phyloP scores from a whole-genome alignment of 2,329 filamentous ascomycete genomes.

The Aspergillus luchuensis region DNA sequence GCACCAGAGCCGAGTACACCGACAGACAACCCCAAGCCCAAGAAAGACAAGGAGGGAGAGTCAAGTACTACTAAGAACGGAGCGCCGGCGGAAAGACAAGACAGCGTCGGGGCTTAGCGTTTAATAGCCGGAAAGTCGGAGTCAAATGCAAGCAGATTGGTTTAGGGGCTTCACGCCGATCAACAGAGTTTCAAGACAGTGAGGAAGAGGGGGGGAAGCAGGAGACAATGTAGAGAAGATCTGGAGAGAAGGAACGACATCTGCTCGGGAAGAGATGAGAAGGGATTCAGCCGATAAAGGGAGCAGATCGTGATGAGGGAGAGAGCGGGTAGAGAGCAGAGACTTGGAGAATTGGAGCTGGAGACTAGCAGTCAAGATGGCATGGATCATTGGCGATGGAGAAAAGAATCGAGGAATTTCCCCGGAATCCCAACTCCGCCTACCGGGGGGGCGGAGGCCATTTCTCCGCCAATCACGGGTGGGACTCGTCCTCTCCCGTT shows the following conservation, averaged over 20 bases:
- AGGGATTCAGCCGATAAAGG: constrained; percentile 2
- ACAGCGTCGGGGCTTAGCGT: neutral
- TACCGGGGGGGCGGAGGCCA: constrained; percentile 24
- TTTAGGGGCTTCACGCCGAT: neutral
- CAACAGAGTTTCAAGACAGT: neutral
- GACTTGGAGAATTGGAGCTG: constrained; percentile 1
- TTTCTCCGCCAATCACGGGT: constrained; percentile 39
- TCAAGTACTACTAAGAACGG: neutral
- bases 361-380: neutral
- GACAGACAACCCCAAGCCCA: neutral
- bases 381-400: no score
- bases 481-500: neutral
- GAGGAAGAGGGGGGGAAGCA: neutral
- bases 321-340: neutral
- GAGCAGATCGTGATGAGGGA: no score
- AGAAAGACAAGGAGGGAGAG: neutral
- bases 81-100: neutral
- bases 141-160: neutral
- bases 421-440: constrained; percentile 22
- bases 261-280: constrained; percentile 8
- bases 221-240: neutral
- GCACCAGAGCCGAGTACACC: neutral
- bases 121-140: neutral
- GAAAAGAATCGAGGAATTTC: constrained; percentile 24
- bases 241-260: constrained; percentile 10